Base-by-base conservation (phyloP, 1,139 yeast genomes). In the Kodamaea anthophila region DNA sequence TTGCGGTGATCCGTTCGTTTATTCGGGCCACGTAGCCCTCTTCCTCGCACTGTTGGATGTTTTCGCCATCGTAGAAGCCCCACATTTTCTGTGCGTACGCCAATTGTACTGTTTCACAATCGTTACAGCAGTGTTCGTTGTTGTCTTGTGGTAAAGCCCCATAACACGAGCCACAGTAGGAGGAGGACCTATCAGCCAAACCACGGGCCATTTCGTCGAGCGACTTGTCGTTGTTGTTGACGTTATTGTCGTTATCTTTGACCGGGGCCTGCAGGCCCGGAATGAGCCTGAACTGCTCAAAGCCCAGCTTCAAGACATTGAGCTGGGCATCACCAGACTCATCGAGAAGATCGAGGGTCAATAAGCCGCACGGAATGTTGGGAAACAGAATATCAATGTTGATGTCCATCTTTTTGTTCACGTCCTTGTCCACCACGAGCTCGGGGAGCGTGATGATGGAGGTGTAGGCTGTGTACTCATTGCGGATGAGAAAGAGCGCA, bases 31-130 rank as follows among this genome's bases (percentile, higher is more conserved):
- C 94, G 53, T 84, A 87, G 8, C 95, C 93, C 53, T 87, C 96
- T 7, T 62, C 62, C 50, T 85, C 96, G 67, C 98, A 91, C 58
- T 88, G 97, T 39, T 77, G 85, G 37, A 91, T 75, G 38, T 83
- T 76, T 32, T 70, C 66, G 34, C 97, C 97, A 51, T 91, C 97
- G 45, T 60, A 81, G 54, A 91, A 88, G 3, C 83, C 91, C 98
- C 98, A 91, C 19, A 75, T 77, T 15, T 63, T 69, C 13, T 69
- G 71, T 14, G 84, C 78, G 51, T 88, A 91, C 1, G 96, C 96
- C 43, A 67, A 58, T 37, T 76, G 74, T 21, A 91, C 94, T 24
- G 85, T 75, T 26, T 73, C 82, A 65, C 98, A 91, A 22, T 81
- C 72, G 52, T 87, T 84, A 58, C 98, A 91, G 59, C 96, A 87